Evolutionary conservation across 1,284 basidiomycete genomes (phyloP).

Genomic region (Entoloma clypeatum): DNA sequence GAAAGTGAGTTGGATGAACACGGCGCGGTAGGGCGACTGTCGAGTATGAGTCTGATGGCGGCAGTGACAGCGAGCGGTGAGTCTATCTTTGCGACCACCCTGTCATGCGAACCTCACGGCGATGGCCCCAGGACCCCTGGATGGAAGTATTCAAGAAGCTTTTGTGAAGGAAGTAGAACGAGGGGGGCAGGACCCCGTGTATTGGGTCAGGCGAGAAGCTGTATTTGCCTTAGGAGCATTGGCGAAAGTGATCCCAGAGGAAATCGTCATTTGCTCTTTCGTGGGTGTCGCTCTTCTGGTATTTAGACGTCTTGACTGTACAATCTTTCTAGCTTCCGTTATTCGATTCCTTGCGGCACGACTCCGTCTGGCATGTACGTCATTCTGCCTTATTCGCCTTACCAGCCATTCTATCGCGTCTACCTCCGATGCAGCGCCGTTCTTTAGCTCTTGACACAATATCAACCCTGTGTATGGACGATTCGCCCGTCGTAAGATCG

Average conservation of each 20-base stretch:
- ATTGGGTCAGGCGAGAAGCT: conserved; percentile 87
- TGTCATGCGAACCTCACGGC: conserved; percentile 6
- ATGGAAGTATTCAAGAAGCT: conserved; percentile 55
- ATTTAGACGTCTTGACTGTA: neutral
- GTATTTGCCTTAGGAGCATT: conserved; percentile 86
- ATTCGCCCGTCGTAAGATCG: conserved; percentile 68
- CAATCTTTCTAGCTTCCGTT: conserved; percentile 61
- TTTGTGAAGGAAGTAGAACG: conserved; percentile 84
- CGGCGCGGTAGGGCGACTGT: conserved; percentile 82
- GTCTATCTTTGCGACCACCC: conserved; percentile 21
- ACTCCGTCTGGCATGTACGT: conserved; percentile 81
- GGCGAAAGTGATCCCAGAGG: conserved; percentile 78
- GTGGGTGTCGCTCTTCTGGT: conserved; percentile 40
- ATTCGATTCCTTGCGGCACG: conserved; percentile 68
- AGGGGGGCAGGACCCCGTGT: conserved; percentile 73
- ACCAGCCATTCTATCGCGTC: conserved; percentile 72
- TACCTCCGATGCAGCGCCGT: conserved; percentile 53
- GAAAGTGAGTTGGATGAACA: conserved; percentile 54
- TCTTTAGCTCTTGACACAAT: conserved; percentile 63
- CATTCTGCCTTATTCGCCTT: conserved; percentile 88
- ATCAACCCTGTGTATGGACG: conserved; percentile 63
- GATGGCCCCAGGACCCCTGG: conserved; percentile 48
- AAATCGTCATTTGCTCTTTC: conserved; percentile 60
- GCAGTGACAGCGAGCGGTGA: conserved; percentile 75
- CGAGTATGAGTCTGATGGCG: conserved; percentile 92